Base-by-base conservation (phyloP, 2,329 filamentous ascomycete genomes). In the Fusarium sp. region DNA sequence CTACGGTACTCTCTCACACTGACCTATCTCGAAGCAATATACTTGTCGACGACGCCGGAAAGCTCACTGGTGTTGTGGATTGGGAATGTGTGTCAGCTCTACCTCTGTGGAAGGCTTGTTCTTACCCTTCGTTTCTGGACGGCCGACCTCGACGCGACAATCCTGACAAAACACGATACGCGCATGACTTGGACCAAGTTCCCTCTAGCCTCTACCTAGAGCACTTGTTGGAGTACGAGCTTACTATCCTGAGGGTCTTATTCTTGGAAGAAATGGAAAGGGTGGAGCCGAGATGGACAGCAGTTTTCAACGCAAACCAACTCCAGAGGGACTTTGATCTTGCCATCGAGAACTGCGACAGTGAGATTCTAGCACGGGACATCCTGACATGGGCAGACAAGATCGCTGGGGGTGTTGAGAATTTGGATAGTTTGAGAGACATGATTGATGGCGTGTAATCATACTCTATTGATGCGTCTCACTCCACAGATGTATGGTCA, bases 51-150 rank as follows among this genome's bases (percentile, higher is more conserved):
- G 68, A 81, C 0, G 18, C 73, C 1, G 82, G 82, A 0, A 71
- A 69, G 0, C 72, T 86, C 10, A 85, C 81, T 0, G 85, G 75
- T 1, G 64, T 87, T 0, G 48, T 86, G 1, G 83, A 86, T 68
- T 87, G 85, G 84, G 84, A 87, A 59, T 86, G 81, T 50, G 80
- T 85, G 0, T 85, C 82, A 0, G 76, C 82, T 1, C 48, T 86
- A 30, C 85, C 85, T 4, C 67, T 82, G 6, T 87, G 84, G 85
- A 78, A 79, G 65, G 78, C 81, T 6, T 81, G 79, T 20, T 67
- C 77, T 25, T 64, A 80, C 30, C 83, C 84, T 7, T 71, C 74
- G 25, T 85, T 86, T 52, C 76, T 86, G 5, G 61, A 76, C 2
- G 80, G 76, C 0, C 60, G 64, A 1, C 81, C 67, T 2, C 63